A percentile compares a stretch with the other conserved stretches of the same genome.
Conservation (phyloP, 441 rosid species). For the Melastoma candidum region DNA sequence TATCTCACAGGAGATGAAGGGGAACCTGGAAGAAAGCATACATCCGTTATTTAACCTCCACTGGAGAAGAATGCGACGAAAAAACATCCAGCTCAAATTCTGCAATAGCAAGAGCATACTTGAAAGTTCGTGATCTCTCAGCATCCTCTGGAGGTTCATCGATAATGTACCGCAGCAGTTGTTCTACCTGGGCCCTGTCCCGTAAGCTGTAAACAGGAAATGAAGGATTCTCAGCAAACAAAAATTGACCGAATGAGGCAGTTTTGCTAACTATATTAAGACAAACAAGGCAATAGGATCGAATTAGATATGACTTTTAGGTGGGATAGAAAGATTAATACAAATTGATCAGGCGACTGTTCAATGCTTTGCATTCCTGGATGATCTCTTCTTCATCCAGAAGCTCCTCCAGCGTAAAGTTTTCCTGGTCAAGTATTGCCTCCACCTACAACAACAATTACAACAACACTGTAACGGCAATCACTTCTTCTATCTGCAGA, state of each 20-base stretch:
- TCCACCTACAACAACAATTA: constrained; percentile 15
- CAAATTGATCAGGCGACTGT: constrained; percentile 24
- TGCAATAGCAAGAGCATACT: constrained; percentile 35
- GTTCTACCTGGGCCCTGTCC: constrained; percentile 47
- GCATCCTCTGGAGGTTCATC: constrained; percentile 83
- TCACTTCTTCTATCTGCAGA: too few species aligned
- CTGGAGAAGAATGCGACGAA: constrained; percentile 6
- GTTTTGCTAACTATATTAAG: background rate
- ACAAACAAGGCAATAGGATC: background rate
- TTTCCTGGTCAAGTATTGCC: constrained; percentile 20
- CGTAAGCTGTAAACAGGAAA: constrained; percentile 37
- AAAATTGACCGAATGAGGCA: too few species aligned
- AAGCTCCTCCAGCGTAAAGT: constrained; percentile 24
- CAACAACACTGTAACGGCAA: background rate
- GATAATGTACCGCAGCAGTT: constrained; percentile 21
- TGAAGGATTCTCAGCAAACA: too few species aligned
- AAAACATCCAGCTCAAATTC: constrained; percentile 6
- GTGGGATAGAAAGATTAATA: constrained; percentile 3
- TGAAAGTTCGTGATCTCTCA: constrained; percentile 75
- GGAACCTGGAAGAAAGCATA: constrained; percentile 48
- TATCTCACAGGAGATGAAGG: constrained; percentile 91
- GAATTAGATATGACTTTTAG: background rate
- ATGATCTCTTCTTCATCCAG: constrained; percentile 26
- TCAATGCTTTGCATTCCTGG: constrained; percentile 25
- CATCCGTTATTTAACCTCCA: constrained; percentile 2